These are phyloP conservation scores for Cinnamomum chago DNA, from an alignment of 164 flowering plant species.

Conservation along the genomic window DNA sequence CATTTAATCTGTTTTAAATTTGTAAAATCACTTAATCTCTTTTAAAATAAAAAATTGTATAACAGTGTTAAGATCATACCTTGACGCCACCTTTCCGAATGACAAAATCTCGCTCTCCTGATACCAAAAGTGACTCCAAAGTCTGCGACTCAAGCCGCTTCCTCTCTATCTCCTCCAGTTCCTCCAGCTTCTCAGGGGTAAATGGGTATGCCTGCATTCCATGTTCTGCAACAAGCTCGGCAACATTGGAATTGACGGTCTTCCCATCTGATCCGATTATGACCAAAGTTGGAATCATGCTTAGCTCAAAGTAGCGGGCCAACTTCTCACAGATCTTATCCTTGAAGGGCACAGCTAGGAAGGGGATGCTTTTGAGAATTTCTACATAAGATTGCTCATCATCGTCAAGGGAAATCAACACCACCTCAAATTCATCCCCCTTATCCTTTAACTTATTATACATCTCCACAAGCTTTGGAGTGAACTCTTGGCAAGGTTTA, in stretches of 20 bases:
- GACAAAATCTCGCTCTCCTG: slow-evolving; percentile 27
- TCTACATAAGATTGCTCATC: slow-evolving; percentile 17
- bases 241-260: slow-evolving; percentile 22
- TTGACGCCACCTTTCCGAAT: slow-evolving; percentile 25
- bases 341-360: slow-evolving; percentile 24
- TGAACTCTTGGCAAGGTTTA: slow-evolving; percentile 15
- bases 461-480: slow-evolving; percentile 15
- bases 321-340: slow-evolving; percentile 16
- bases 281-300: slow-evolving; percentile 15
- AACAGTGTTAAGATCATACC: slow-evolving; percentile 18
- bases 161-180: slow-evolving; percentile 28
- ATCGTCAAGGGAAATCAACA: slow-evolving; percentile 13
- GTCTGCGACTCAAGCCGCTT: slow-evolving; percentile 26
- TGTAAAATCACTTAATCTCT: too few species aligned
- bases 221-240: slow-evolving; percentile 17
- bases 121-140: slow-evolving; percentile 31
- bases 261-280: slow-evolving; percentile 28
- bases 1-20: too few species aligned
- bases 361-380: slow-evolving; percentile 15
- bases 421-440: slow-evolving; percentile 27
- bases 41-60: too few species aligned
- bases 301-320: slow-evolving; percentile 17
- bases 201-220: slow-evolving; percentile 35
- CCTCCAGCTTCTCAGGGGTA: slow-evolving; percentile 24
- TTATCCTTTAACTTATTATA: slow-evolving; percentile 20